Evolutionary conservation across 768 basidiomycete genomes (phyloP), one percentile per base, ranked within the genome.

Genomic region (Phanerodontia chrysosporium): DNA sequence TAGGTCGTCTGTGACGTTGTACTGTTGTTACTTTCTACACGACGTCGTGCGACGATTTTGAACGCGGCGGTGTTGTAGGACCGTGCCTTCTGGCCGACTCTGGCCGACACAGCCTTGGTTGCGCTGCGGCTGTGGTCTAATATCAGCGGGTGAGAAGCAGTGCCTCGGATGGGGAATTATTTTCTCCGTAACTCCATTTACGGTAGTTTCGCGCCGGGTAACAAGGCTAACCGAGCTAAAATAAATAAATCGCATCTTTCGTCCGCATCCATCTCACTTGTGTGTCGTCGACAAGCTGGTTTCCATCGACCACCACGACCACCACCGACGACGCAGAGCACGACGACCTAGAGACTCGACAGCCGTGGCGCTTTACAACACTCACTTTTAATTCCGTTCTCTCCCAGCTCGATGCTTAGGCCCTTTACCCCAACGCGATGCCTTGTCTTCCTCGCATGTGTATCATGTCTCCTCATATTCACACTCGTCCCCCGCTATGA

Each of bases 391-490:
- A 63, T 57, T 27, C 39, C 29, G 18, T 55, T 55, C 52, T 39
- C 21, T 53, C 46, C 39, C 30, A 53, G 59, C 62, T 63, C 62
- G 59, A 63, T 63, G 62, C 62, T 60, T 32, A 60, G 44, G 49
- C 32, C 53, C 13, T 49, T 60, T 27, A 60, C 62, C 42, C 59
- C 62, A 24, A 42, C 59, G 22, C 62, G 62, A 53, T 60, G 55
- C 52, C 59, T 63, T 30, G 32, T 49, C 39, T 27, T 63, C 55
- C 62, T 63, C 45, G 59, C 45, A 53, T 58, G 45, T 35, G 30
- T 63, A 24, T 60, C 62, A 51, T 63, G 59, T 54, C 28, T 60
- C 25, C 62, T 63, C 56, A 44, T 63, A 28, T 60, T 63, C 51
- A 51, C 59, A 8, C 55, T 63, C 49, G 53, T 52, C 29, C 55